A percentile compares a stretch with the other conserved stretches of the same genome.
Evolutionary conservation across 257 asterid genomes (phyloP).

Genomic region (Fraxinus cuspidata): DNA sequence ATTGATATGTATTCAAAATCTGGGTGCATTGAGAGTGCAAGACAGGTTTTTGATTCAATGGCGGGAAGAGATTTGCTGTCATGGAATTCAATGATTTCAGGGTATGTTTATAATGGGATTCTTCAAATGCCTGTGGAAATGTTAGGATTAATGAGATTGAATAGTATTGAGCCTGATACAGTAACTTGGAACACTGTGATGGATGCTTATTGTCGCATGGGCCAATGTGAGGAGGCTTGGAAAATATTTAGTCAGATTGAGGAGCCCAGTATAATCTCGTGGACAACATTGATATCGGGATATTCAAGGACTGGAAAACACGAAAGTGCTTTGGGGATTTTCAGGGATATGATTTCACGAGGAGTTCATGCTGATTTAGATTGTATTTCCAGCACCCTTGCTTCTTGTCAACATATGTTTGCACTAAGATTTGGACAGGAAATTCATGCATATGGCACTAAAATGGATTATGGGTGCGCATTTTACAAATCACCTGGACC

Average conservation of each 20-base stretch:
- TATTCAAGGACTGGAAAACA: constrained; percentile 41
- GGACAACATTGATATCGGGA: constrained; percentile 51
- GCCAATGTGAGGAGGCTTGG: constrained; percentile 42
- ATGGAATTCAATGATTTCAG: constrained; percentile 44
- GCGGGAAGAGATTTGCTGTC: constrained; percentile 35
- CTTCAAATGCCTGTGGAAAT: constrained; percentile 36
- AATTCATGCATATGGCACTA: constrained; percentile 48
- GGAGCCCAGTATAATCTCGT: constrained; percentile 44
- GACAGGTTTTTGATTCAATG: constrained; percentile 36
- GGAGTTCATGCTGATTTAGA: constrained; percentile 41
- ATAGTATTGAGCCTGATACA: constrained; percentile 39
- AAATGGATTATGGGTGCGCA: constrained; percentile 10
- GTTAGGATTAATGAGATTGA: constrained; percentile 34
- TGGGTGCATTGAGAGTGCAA: constrained; percentile 35
- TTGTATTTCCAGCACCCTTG: constrained; percentile 44
- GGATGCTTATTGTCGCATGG: constrained; percentile 51
- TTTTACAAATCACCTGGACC: constrained; percentile 50
- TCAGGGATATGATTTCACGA: constrained; percentile 31
- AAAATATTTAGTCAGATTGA: constrained; percentile 35
- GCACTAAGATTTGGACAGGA: constrained; percentile 36
- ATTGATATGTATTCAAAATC: constrained; percentile 47
- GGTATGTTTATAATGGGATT: constrained; percentile 37
- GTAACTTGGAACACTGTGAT: constrained; percentile 45
- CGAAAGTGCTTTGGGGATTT: constrained; percentile 19
- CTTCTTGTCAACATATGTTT: constrained; percentile 24